Evolutionary conservation across 768 basidiomycete genomes (phyloP), one percentile per base, ranked within the genome.

Genomic region (Lentinula sp.): DNA sequence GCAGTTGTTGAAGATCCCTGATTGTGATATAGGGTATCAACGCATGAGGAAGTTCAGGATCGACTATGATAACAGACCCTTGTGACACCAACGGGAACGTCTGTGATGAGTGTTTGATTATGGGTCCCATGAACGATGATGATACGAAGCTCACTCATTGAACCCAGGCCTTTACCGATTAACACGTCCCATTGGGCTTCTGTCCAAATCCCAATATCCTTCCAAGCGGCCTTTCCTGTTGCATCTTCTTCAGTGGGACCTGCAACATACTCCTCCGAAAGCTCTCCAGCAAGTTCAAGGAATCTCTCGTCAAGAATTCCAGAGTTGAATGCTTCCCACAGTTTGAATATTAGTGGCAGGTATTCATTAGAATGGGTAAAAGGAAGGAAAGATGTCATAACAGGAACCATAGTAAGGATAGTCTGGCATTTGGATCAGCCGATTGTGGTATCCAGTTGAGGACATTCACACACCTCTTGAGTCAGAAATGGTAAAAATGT

Each of bases 161-260:
- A 88, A 35, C 83, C 80, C 37, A 98, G 75, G 13, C 90, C 88
- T 70, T 95, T 95, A 39, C 86, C 86, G 64, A 95, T 83, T 53
- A 98, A 75, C 31, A 89, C 76, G 59, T 85, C 84, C 86, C 93
- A 98, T 71, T 98, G 87, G 46, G 83, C 77, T 61, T 92, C 83
- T 4, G 84, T 87, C 84, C 93, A 95, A 59, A 98, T 95, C 11
- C 95, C 95, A 39, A 98, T 82, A 65, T 92, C 90, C 70, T 87
- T 88, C 86, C 86, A 89, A 60, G 75, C 73, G 7, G 85, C 81
- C 42, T 80, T 79, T 54, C 81, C 83, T 65, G 84, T 81, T 53
- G 72, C 71, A 8, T 81, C 78, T 48, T 75, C 76, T n/a, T 84
- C 82, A 42, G 70, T 69, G 21, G 78, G 73, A 18, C 87, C 87